A percentile compares a stretch with the other conserved stretches of the same genome.
These are phyloP conservation scores for Hyaloscypha variabilis DNA, from an alignment of 495 filamentous ascomycete species.

Conservation along the genomic window DNA sequence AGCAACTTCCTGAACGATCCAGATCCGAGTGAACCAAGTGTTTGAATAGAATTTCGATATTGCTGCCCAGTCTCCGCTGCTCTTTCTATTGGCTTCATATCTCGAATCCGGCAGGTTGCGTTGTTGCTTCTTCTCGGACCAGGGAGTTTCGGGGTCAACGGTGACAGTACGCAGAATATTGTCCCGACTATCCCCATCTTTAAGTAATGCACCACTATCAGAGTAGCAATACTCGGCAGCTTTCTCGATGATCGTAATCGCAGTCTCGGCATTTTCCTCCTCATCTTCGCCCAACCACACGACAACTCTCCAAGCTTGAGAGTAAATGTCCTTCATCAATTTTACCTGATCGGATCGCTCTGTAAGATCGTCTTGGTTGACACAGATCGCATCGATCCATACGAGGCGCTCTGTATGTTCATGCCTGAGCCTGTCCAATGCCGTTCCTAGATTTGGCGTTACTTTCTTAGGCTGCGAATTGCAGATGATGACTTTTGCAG, in stretches of 20 bases:
- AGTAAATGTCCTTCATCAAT: conserved; percentile 40
- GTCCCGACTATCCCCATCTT: too few species aligned
- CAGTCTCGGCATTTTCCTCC: too few species aligned
- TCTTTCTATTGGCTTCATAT: too few species aligned
- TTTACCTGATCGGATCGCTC: conserved; percentile 38
- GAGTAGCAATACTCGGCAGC: too few species aligned
- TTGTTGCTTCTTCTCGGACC: too few species aligned
- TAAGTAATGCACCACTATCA: too few species aligned
- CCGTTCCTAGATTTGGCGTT: conserved; percentile 35
- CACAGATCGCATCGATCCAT: conserved; percentile 43
- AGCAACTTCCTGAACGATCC: background rate
- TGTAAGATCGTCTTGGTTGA: conserved; percentile 37
- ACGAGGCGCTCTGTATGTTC: conserved; percentile 25
- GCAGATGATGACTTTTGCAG: conserved; percentile 24
- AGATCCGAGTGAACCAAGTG: background rate
- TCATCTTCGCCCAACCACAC: background rate
- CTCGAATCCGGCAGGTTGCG: too few species aligned
- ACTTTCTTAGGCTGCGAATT: conserved; percentile 24
- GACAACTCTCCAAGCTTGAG: background rate
- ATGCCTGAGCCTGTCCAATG: conserved; percentile 33
- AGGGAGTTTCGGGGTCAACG: too few species aligned
- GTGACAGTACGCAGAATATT: too few species aligned
- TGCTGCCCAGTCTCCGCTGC: too few species aligned
- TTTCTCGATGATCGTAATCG: too few species aligned
- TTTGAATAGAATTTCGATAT: too few species aligned